These are phyloP conservation scores for Teratosphaeria gauchensis DNA, from an alignment of 2,329 filamentous ascomycete species.

Conservation along the genomic window DNA sequence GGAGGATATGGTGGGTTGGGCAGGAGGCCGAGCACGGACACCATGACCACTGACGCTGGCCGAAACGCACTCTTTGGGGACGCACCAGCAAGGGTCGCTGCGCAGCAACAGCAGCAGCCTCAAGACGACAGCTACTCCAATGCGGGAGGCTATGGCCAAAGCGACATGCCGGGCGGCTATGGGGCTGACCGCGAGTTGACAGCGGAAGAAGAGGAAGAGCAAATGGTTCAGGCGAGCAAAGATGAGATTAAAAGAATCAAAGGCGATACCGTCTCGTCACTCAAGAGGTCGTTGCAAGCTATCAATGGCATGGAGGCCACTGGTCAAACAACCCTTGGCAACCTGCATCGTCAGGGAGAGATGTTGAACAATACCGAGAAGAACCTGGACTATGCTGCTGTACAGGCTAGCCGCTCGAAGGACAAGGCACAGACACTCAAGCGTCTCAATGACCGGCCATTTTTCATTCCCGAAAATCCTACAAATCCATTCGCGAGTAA, in stretches of 20 bases:
- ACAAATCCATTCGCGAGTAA: conserved; percentile 50
- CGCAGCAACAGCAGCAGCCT: conserved; percentile 33
- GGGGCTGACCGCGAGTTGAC: conserved; percentile 63
- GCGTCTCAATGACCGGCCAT: conserved; percentile 66
- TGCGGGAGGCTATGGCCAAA: conserved; percentile 13
- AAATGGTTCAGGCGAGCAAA: conserved; percentile 62
- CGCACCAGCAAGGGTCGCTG: conserved; percentile 35
- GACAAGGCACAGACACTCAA: conserved; percentile 77
- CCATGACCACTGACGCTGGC: conserved; percentile 43
- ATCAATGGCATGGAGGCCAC: conserved; percentile 51
- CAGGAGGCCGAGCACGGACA: conserved; percentile 39
- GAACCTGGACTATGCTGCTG: conserved; percentile 66
- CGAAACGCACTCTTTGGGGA: conserved; percentile 57
- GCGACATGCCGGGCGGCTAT: conserved; percentile 15
- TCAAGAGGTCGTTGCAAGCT: conserved; percentile 24
- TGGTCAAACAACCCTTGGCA: conserved; percentile 61
- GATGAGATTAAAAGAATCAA: conserved; percentile 67
- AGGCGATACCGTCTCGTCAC: conserved; percentile 64
- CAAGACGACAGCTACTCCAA: conserved; percentile 24
- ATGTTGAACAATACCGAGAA: conserved; percentile 72
- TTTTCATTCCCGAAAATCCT: conserved; percentile 48
- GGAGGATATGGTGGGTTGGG: conserved; percentile 50
- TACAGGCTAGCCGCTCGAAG: conserved; percentile 65
- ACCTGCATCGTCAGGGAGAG: conserved; percentile 70
- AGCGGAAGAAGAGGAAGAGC: conserved; percentile 67